A percentile compares a stretch with the other conserved stretches of the same genome.
Evolutionary conservation across 2,329 filamentous ascomycete species (phyloP).

Genomic region (Trichothecium sympodiale): DNA sequence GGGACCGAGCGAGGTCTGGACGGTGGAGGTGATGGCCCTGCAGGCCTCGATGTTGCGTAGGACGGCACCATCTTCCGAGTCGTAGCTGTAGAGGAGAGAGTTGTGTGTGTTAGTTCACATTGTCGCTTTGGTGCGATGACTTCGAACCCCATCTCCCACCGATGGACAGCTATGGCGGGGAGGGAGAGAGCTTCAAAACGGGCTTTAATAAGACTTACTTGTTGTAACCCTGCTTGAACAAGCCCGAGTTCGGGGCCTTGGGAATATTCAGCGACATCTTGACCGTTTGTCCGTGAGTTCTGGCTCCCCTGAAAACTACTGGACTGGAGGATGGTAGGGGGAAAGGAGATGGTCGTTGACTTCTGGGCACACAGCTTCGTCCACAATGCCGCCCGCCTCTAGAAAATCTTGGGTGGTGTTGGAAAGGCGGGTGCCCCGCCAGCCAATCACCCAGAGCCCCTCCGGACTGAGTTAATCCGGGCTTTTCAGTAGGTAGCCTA

Average conservation of each 20-base stretch:
- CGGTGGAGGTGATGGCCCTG: constrained; percentile 86
- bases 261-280: constrained; percentile 94
- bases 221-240: constrained; percentile 96
- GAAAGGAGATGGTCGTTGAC: too few relatives aligned
- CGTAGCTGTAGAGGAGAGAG: constrained; percentile 56
- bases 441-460: constrained; percentile 4
- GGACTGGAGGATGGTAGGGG: too few relatives aligned
- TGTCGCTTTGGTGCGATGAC: too few relatives aligned
- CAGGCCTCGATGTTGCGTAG: constrained; percentile 98
- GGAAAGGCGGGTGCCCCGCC: constrained; percentile 3
- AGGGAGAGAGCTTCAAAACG: not conserved
- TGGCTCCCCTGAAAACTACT: too few relatives aligned
- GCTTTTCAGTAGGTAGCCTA: too few relatives aligned
- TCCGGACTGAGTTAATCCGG: constrained; percentile 5
- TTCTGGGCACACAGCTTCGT: too few relatives aligned
- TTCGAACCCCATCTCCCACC: not conserved
- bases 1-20: constrained; percentile 92
- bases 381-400: constrained; percentile 1
- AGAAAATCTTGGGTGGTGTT: constrained; percentile 6
- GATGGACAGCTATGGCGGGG: not conserved
- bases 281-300: constrained; percentile 8
- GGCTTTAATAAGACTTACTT: constrained; percentile 50
- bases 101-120: not conserved
- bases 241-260: constrained; percentile 79
- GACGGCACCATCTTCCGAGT: constrained; percentile 97